Percentiles rank a stretch among this genome's conserved stretches.
These are phyloP conservation scores for Podaxis rugospora DNA, from an alignment of 768 basidiomycete species.

Conservation along the genomic window DNA sequence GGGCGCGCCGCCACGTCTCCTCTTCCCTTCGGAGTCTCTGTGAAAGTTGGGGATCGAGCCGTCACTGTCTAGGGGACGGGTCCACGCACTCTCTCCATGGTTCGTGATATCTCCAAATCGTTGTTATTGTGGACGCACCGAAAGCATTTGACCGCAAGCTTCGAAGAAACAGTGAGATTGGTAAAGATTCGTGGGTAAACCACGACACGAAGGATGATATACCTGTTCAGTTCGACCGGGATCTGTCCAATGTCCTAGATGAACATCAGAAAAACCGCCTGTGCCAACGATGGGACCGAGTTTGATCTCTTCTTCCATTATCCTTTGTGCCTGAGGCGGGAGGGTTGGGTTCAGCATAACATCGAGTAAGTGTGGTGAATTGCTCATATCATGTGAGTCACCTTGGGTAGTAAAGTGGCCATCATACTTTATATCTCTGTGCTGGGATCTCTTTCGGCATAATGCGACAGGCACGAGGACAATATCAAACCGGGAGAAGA, in stretches of 20 bases:
- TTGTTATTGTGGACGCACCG: not conserved
- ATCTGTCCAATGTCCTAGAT: not conserved
- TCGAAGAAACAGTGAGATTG: not conserved
- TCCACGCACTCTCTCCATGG: not conserved
- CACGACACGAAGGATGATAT: too few species aligned
- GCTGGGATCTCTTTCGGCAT: not conserved
- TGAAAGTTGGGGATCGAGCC: not conserved
- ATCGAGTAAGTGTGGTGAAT: not conserved
- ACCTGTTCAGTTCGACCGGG: not conserved
- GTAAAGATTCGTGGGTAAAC: not conserved
- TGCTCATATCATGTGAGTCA: not conserved
- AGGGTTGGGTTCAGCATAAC: not conserved
- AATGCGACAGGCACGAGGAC: not conserved
- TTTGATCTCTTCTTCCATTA: not conserved
- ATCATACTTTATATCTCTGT: not conserved
- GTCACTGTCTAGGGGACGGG: not conserved
- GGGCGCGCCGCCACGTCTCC: not conserved
- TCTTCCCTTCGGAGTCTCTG: not conserved
- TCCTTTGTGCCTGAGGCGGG: not conserved
- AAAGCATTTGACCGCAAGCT: constrained; percentile 6
- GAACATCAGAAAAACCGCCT: constrained; percentile 2
- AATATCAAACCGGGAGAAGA: not conserved
- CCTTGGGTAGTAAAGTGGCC: not conserved
- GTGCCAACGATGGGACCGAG: not conserved
- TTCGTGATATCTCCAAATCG: not conserved